Percentiles rank a stretch among this genome's conserved stretches.
Conservation (phyloP, 208 protist species). For the Leishmania lainsoni region DNA sequence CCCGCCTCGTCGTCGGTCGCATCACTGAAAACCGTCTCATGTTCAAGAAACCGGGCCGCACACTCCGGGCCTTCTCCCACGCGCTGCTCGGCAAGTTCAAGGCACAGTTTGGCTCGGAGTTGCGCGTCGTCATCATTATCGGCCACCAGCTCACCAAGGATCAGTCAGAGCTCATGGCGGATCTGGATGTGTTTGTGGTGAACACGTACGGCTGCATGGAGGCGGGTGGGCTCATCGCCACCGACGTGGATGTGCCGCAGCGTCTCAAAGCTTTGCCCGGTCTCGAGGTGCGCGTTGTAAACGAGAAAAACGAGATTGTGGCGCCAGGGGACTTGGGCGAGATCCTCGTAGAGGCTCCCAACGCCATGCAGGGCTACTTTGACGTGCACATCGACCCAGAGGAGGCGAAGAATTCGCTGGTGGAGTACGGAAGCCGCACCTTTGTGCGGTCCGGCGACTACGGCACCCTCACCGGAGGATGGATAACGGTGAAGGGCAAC, state of each 20-base stretch:
- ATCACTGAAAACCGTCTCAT: constrained; percentile 90
- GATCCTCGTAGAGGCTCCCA: constrained; percentile 83
- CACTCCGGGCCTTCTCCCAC: constrained; percentile 74
- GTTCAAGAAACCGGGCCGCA: constrained; percentile 80
- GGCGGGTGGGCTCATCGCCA: constrained; percentile 86
- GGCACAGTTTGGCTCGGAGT: constrained; percentile 82
- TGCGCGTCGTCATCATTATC: constrained; percentile 86
- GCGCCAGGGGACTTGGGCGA: constrained; percentile 87
- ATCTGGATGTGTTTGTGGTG: constrained; percentile 90
- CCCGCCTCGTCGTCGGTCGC: constrained; percentile 80
- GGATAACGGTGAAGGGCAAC: constrained; percentile 85
- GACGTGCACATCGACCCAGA: constrained; percentile 89
- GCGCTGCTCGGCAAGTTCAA: constrained; percentile 89
- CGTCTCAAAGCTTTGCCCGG: constrained; percentile 88
- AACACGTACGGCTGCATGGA: constrained; percentile 91
- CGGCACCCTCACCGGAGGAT: constrained; percentile 82
- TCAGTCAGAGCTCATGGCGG: constrained; percentile 86
- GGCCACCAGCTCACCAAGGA: constrained; percentile 85
- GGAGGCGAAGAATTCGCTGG: constrained; percentile 84
- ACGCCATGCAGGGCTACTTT: constrained; percentile 93
- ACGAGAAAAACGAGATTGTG: constrained; percentile 92
- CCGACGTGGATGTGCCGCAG: constrained; percentile 88
- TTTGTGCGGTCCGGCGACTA: constrained; percentile 92
- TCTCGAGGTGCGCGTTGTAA: constrained; percentile 89
- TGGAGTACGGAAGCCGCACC: constrained; percentile 87